phyloP scores from a whole-genome alignment of 257 asterid genomes.

The Capsicum baccatum region DNA sequence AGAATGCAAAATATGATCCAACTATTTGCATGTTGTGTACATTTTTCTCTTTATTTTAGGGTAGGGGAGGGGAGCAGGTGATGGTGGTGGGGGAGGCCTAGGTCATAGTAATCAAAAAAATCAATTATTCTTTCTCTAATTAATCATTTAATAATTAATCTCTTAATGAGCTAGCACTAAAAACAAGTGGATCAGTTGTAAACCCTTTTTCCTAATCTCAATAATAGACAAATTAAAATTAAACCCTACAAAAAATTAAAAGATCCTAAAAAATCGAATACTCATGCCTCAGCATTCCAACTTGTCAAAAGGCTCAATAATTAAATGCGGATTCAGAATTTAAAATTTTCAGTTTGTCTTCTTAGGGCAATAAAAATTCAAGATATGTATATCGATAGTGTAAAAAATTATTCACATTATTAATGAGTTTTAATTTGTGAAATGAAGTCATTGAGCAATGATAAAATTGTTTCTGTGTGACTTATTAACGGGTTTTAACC shows the following conservation, averaged over 20 bases:
- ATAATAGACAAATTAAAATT: not conserved
- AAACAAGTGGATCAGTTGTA: conserved; percentile 13
- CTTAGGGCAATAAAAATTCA: too few species aligned
- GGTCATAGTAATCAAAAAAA: not conserved
- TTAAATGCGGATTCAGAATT: not conserved
- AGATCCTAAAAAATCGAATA: not conserved
- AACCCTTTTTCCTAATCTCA: not conserved
- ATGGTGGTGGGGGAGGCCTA: conserved; percentile 17
- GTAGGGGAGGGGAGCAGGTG: conserved; percentile 20
- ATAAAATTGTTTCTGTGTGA: too few species aligned
- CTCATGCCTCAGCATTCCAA: conserved; percentile 7
- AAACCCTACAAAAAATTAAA: not conserved
- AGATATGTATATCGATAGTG: too few species aligned
- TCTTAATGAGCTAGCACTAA: not conserved
- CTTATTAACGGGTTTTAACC: too few species aligned
- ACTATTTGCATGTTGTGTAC: not conserved
- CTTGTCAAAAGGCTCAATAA: not conserved
- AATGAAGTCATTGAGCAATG: too few species aligned
- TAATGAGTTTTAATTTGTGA: too few species aligned
- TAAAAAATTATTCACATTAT: too few species aligned
- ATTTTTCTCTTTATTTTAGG: not conserved
- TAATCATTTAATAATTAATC: not conserved
- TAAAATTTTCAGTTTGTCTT: not conserved
- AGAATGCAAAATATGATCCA: not conserved
- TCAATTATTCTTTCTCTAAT: not conserved